phyloP scores from a whole-genome alignment of 768 basidiomycete genomes.

The Tulasnella sp. region DNA sequence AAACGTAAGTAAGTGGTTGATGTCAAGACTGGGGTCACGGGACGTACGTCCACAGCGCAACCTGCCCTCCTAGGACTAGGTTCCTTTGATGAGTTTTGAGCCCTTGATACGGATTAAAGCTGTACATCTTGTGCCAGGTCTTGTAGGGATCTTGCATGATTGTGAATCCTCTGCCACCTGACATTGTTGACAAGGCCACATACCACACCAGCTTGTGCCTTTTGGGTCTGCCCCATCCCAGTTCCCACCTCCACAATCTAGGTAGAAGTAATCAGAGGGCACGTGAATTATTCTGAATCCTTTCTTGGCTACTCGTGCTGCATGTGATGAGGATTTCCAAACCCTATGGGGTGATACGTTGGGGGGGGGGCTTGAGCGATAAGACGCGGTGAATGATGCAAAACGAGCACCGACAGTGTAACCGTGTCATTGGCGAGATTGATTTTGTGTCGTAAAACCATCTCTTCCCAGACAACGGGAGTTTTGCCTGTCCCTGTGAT shows the following conservation, averaged over 20 bases:
- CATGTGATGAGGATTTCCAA: conserved; percentile 67
- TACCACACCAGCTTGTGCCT: conserved; percentile 58
- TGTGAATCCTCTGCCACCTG: conserved; percentile 46
- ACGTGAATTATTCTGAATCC: conserved; percentile 64
- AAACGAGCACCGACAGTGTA: conserved; percentile 47
- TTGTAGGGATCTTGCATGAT: conserved; percentile 15
- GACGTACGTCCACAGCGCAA: neutral
- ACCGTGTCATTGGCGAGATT: conserved; percentile 51
- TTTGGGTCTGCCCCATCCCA: conserved; percentile 55
- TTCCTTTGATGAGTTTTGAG: conserved; percentile 47
- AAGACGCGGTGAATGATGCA: conserved; percentile 13
- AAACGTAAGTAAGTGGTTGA: conserved; percentile 44
- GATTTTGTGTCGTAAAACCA: conserved; percentile 57
- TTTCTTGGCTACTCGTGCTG: conserved; percentile 54
- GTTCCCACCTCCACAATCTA: conserved; percentile 69
- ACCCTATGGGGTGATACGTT: conserved; percentile 45
- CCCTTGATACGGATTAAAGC: conserved; percentile 66
- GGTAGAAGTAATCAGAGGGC: conserved; percentile 73
- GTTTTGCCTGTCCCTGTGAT: conserved; percentile 60
- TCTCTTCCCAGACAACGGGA: conserved; percentile 82
- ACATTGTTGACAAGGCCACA: conserved; percentile 59
- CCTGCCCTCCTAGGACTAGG: conserved; percentile 66
- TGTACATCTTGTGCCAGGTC: conserved; percentile 46
- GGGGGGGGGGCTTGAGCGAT: neutral
- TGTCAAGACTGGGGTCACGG: neutral